These are phyloP conservation scores for Byssoonygena ceratinophila DNA, from an alignment of 2,329 filamentous ascomycete species.

Conservation along the genomic window DNA sequence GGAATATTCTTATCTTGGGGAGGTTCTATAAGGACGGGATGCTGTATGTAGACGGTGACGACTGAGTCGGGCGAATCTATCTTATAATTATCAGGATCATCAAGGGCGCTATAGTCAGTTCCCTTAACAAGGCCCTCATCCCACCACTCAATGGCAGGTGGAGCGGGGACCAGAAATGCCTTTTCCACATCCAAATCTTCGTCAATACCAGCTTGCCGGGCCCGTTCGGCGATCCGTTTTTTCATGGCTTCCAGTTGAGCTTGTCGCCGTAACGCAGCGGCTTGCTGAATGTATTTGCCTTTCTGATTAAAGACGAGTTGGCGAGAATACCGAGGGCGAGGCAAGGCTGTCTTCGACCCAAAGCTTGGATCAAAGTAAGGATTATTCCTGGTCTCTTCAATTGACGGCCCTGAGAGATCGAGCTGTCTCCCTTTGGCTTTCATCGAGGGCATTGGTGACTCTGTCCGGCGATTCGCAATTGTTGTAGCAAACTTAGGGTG, in stretches of 20 bases:
- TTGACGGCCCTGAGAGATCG: conserved; percentile 47
- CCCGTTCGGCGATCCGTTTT: conserved; percentile 75
- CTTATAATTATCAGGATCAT: conserved; percentile 56
- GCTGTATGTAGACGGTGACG: conserved; percentile 82
- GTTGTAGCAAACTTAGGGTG: conserved; percentile 46
- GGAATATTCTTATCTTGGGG: conserved; percentile 78
- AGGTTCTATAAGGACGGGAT: conserved; percentile 80
- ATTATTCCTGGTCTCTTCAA: conserved; percentile 55
- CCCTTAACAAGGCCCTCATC: conserved; percentile 77
- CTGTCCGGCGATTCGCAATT: conserved; percentile 45
- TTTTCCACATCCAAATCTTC: conserved; percentile 84
- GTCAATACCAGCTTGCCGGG: conserved; percentile 83
- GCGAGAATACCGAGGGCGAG: conserved; percentile 58
- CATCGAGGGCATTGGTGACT: conserved; percentile 30
- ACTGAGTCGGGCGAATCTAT: conserved; percentile 71
- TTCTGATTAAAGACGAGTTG: conserved; percentile 85
- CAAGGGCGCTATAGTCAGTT: conserved; percentile 61
- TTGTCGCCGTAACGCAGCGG: conserved; percentile 76
- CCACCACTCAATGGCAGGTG: conserved; percentile 94
- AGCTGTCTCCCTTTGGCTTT: conserved; percentile 40
- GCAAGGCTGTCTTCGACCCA: conserved; percentile 47
- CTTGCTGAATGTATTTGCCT: conserved; percentile 94
- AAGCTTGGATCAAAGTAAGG: conserved; percentile 71
- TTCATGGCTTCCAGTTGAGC: conserved; percentile 89
- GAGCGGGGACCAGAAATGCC: conserved; percentile 71